Evolutionary conservation across 1,284 basidiomycete species (phyloP), one percentile per base, ranked within the genome.

Genomic region (Ganoderma lingzhi): DNA sequence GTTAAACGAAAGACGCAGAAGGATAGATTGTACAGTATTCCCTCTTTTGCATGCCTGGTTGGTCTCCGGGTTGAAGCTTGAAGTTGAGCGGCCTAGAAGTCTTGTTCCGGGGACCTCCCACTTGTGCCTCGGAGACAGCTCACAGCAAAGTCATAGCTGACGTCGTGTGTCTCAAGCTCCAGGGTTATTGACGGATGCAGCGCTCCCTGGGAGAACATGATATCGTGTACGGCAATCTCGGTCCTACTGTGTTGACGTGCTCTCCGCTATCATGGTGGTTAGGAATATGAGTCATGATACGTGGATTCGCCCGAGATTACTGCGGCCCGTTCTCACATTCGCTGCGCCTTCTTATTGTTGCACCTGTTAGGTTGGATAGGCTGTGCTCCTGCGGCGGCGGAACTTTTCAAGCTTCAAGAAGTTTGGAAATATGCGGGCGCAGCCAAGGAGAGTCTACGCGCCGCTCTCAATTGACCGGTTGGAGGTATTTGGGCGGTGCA

Each of bases 251-350:
- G 15, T 56, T 56, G 53, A 56, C 53, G 53, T 35, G 30, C 30
- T 56, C 2, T 30, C 15, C 53, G 17, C 53, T 35, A 35, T 56
- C 32, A 35, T 35, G 53, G 53, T 56, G 53, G 53, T 56, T 56
- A 56, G 53, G 48, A 51, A 28, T 51, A n/a, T 19, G 23, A 56
- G 32, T 56, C 30, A 35, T 56, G 53, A 8, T 53, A 9, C 10
- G 51, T 30, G 28, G 51, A 53, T 53, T 53, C 51, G 12, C 28
- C 53, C 53, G 53, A 56, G 30, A 56, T 56, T 56, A 56, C 30
- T 56, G 53, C 53, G 30, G 30, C 30, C 30, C 15, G 15, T 56
- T 56, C 53, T 35, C 53, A 56, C 53, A 30, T 56, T 17, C 30
- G 10, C 53, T 56, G 30, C 53, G 53, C 30, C 28, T 56, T 32